A percentile compares a stretch with the other conserved stretches of the same genome.
phyloP scores from a whole-genome alignment of 2,329 filamentous ascomycete species.

The Fusarium compactum region DNA sequence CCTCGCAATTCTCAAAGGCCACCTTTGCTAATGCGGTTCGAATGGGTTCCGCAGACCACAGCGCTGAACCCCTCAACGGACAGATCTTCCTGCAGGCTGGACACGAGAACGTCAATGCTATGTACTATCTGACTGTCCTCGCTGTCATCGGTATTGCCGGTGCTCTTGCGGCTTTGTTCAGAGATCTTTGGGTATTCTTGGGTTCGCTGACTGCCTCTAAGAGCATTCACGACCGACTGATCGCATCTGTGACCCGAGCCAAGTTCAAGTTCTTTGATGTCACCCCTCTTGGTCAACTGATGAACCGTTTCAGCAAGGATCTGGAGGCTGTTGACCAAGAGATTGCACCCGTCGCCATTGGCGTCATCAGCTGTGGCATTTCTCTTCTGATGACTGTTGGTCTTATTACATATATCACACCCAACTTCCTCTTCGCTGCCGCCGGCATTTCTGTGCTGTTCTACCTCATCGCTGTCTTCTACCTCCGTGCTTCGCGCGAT shows the following conservation, averaged over 20 bases:
- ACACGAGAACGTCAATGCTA: constrained; percentile 73
- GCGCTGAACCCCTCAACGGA: constrained; percentile 5
- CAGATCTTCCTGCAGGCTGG: constrained; percentile 2
- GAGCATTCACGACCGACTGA: constrained; percentile 82
- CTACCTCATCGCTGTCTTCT: constrained; percentile 85
- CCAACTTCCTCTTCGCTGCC: constrained; percentile 88
- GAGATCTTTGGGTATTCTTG: constrained; percentile 91
- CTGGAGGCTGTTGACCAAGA: constrained; percentile 96
- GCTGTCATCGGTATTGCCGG: constrained; percentile 82
- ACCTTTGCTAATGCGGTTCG: constrained; percentile 55
- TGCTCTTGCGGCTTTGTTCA: constrained; percentile 81
- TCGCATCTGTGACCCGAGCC: constrained; percentile 84
- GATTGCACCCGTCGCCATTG: constrained; percentile 90
- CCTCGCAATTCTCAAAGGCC: constrained; percentile 47
- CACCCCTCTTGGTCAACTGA: constrained; percentile 93
- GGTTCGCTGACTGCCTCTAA: constrained; percentile 90
- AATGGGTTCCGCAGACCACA: constrained; percentile 49
- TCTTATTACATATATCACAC: constrained; percentile 89
- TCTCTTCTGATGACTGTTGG: constrained; percentile 85
- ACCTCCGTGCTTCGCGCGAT: constrained; percentile 92
- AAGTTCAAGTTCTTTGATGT: constrained; percentile 99
- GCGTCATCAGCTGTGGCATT: constrained; percentile 73
- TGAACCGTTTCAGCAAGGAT: constrained; percentile 99
- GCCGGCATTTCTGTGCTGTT: constrained; percentile 88
- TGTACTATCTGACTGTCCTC: constrained; percentile 87